These are phyloP conservation scores for Phytophthora meadii DNA, from an alignment of 352 stramenopile genomes.

Conservation along the genomic window DNA sequence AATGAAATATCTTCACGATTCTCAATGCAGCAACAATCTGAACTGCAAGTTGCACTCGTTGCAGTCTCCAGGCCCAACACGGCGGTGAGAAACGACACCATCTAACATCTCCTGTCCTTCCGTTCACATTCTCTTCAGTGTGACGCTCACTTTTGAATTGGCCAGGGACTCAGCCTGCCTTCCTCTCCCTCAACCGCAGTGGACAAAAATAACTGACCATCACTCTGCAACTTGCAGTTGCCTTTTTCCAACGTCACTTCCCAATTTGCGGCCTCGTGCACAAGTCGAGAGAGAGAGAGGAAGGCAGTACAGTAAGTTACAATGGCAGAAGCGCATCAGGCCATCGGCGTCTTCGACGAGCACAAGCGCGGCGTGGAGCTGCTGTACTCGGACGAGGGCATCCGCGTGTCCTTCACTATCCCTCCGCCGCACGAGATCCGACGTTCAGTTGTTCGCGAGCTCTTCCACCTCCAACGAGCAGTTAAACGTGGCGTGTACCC, in stretches of 20 bases:
- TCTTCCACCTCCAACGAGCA: slow-evolving; percentile 79
- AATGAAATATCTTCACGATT: neutral
- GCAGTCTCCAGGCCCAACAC: neutral
- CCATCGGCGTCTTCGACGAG: slow-evolving; percentile 86
- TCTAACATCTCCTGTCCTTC: neutral
- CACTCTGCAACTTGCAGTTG: slow-evolving; percentile 28
- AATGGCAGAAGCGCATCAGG: slow-evolving; percentile 89
- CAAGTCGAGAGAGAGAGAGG: slow-evolving; percentile 7
- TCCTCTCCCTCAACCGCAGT: neutral
- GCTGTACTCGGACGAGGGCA: slow-evolving; percentile 84
- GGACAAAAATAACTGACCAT: slow-evolving; percentile 20
- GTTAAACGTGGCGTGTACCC: slow-evolving; percentile 81
- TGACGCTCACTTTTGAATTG: slow-evolving; percentile 27
- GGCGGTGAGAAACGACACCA: neutral
- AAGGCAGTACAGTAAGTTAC: slow-evolving; percentile 1
- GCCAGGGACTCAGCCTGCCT: neutral
- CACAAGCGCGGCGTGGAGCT: slow-evolving; percentile 89
- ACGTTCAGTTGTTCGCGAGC: slow-evolving; percentile 59
- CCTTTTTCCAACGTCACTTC: slow-evolving; percentile 25
- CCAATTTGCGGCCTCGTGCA: slow-evolving; percentile 11
- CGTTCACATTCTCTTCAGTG: neutral
- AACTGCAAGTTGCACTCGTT: neutral
- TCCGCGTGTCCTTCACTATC: slow-evolving; percentile 88
- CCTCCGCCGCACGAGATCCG: slow-evolving; percentile 80
- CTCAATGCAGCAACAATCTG: neutral